A percentile compares a stretch with the other conserved stretches of the same genome.
Conservation (phyloP, 306 rosid genomes). For the Psophocarpus tetragonolobus region DNA sequence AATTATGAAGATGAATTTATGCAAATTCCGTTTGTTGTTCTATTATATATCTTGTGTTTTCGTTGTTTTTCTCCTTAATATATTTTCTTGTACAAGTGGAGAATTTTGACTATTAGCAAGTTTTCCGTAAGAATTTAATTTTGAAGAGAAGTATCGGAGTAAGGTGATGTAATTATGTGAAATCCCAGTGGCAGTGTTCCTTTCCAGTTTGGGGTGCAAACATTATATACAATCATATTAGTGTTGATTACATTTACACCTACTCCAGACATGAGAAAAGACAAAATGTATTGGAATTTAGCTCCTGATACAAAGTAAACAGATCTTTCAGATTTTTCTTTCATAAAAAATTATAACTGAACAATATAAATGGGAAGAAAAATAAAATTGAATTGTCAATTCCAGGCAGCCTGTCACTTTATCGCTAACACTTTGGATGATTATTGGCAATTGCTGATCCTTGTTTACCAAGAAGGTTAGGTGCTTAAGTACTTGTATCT, state of each 20-base stretch:
- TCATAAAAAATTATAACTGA: not conserved
- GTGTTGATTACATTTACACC: conserved; percentile 19
- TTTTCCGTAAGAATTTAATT: not conserved
- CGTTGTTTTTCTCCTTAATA: too few species aligned
- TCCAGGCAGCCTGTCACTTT: conserved; percentile 37
- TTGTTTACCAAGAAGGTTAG: not conserved
- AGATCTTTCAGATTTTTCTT: not conserved
- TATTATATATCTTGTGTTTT: too few species aligned
- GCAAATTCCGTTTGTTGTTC: too few species aligned
- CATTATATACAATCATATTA: not conserved
- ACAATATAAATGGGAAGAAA: not conserved
- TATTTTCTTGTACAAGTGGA: too few species aligned
- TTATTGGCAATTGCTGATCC: conserved; percentile 32
- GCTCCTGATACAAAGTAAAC: conserved; percentile 25
- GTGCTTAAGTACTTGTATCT: conserved; percentile 1
- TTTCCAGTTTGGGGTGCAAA: not conserved
- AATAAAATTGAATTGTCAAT: conserved; percentile 1
- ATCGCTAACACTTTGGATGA: conserved; percentile 26
- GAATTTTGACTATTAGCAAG: not conserved
- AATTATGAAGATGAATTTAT: not conserved
- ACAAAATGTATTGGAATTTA: conserved; percentile 33
- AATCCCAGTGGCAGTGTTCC: not conserved
- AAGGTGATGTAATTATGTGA: not conserved
- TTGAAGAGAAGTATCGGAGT: not conserved
- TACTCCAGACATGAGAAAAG: conserved; percentile 33